phyloP scores from a whole-genome alignment of 352 stramenopile genomes.

The Phytophthora meadii region DNA sequence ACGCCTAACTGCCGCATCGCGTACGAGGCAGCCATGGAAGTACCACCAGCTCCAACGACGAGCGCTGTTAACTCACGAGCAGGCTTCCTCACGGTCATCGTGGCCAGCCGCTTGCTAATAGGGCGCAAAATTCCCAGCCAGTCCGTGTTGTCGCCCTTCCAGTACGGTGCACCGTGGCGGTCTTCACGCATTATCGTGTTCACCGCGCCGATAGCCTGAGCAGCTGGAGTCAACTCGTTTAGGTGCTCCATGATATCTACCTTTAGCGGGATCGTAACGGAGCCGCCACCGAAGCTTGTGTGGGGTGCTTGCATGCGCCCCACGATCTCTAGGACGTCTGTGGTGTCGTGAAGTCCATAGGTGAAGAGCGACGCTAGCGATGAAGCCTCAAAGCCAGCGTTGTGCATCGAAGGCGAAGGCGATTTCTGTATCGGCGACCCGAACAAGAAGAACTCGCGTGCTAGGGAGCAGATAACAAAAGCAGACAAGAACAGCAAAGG shows the following conservation, averaged over 20 bases:
- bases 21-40: constrained; percentile 96
- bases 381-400: constrained; percentile 91
- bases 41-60: constrained; percentile 94
- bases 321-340: constrained; percentile 49
- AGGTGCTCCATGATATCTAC: constrained; percentile 94
- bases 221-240: constrained; percentile 93
- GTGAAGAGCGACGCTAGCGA: constrained; percentile 84
- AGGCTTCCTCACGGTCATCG: constrained; percentile 12
- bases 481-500: constrained; percentile 15
- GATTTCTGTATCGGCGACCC: constrained; percentile 96
- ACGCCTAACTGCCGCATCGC: constrained; percentile 89
- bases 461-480: constrained; percentile 39
- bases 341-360: constrained; percentile 91
- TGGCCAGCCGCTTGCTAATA: constrained; percentile 72
- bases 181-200: constrained; percentile 95
- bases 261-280: constrained; percentile 99
- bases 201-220: constrained; percentile 96
- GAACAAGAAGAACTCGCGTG: constrained; percentile 94
- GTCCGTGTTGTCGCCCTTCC: constrained; percentile 98
- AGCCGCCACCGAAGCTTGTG: constrained; percentile 93
- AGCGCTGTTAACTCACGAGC: constrained; percentile 54
- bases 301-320: constrained; percentile 43
- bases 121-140: constrained; percentile 97
- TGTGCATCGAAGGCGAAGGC: constrained; percentile 98
- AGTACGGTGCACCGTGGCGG: constrained; percentile 47